Evolutionary conservation across 2,329 filamentous ascomycete species (phyloP), one percentile per base, ranked within the genome.

Genomic region (Aspergillus persii): DNA sequence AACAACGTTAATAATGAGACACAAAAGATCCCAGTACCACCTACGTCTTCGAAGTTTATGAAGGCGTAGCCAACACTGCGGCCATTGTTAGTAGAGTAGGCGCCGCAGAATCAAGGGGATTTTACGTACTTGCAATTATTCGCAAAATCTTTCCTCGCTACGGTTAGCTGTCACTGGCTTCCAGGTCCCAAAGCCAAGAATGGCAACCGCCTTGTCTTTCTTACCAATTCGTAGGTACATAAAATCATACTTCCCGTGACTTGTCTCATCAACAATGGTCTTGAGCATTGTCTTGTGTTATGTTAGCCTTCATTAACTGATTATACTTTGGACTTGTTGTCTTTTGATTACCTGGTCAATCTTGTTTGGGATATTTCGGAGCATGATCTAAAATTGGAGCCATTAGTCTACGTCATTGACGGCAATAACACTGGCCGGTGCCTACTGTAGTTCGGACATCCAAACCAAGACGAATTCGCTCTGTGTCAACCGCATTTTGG

Each of bases 301-400:
- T 5, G 36, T 61, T 39, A 61, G 33, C 31, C 36, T 7, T 30
- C 31, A 9, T 30, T 30, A 9, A 27, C 3, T 12, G 18, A 47
- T 52, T 23, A 29, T 31, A 15, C 36, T 41, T 53, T 26, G 15
- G 36, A 8, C 8, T 6, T 30, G 8, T 23, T 23, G 11, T 44
- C 2, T 18, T 54, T 11, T 68, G 18, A 75, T 63, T 73, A 80
- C 78, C 70, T 80, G 86, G 68, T 92, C 86, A 57, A 96, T 88
- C 68, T 93, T 92, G 77, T 96, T 96, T 1, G 94, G 94, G 50
- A 97, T 94, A 73, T 98, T 97, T 44, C 94, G 88, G 33, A 97
- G 77, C 94, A 98, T 97, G 64, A 98, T 91, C 89, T 92, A 36
- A 29, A n/a, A 29, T 15, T 11, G 30, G 26, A n/a, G 7, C 1